These are phyloP conservation scores for Ganoderma multipileum DNA, from an alignment of 1,284 basidiomycete genomes.

Conservation along the genomic window DNA sequence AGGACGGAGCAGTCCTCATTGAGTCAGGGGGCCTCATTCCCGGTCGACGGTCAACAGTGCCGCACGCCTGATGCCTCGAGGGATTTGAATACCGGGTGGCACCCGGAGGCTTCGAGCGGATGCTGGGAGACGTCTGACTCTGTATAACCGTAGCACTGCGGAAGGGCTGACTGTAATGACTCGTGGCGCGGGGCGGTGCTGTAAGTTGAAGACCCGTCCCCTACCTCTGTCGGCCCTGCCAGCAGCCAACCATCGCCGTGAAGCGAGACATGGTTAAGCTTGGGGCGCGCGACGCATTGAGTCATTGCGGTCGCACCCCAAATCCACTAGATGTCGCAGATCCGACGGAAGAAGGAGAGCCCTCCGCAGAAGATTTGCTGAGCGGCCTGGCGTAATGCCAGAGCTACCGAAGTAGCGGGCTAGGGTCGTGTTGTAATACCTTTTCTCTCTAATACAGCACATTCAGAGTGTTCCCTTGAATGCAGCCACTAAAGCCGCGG, in stretches of 20 bases:
- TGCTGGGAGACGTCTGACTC: not conserved
- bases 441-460: not conserved
- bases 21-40: not conserved
- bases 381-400: too few relatives aligned
- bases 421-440: not conserved
- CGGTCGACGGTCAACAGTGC: not conserved
- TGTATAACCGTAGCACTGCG: slow-evolving; percentile 3
- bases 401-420: not conserved
- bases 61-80: not conserved
- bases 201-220: not conserved
- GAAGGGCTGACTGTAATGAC: not conserved
- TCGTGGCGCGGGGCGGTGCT: not conserved
- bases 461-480: not conserved
- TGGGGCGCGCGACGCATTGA: not conserved
- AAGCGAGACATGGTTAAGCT: not conserved
- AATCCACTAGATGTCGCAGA: not conserved
- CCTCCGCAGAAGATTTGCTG: not conserved
- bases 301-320: not conserved
- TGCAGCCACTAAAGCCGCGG: not conserved
- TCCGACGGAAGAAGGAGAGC: not conserved
- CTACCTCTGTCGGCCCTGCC: not conserved
- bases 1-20: not conserved
- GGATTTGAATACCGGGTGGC: not conserved
- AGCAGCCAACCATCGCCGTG: not conserved
- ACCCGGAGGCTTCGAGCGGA: not conserved